phyloP scores from a whole-genome alignment of 768 basidiomycete genomes.

The Coprinopsis sp. region DNA sequence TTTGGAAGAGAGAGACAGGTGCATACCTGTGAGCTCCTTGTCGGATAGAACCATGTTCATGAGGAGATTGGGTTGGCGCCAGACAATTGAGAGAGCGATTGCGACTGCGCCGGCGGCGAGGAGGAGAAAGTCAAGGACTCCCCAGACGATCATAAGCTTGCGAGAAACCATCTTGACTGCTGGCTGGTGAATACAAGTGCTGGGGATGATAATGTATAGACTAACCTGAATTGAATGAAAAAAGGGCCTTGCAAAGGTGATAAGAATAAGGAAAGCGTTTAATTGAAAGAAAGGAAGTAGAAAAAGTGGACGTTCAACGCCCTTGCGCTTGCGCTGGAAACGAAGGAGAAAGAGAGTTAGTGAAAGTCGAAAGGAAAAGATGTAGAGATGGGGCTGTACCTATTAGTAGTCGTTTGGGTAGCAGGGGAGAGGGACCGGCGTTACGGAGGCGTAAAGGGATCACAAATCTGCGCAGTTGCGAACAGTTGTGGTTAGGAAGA shows the following conservation, averaged over 20 bases:
- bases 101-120: slow-evolving; percentile 65
- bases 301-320: slow-evolving; percentile 67
- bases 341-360: slow-evolving; percentile 22
- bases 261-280: slow-evolving; percentile 7
- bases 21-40: slow-evolving; percentile 57
- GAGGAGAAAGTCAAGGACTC: slow-evolving; percentile 62
- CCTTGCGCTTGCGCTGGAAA: slow-evolving; percentile 46
- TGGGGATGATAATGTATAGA: slow-evolving; percentile 7
- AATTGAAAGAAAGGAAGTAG: slow-evolving; percentile 32
- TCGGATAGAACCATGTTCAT: slow-evolving; percentile 66
- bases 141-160: slow-evolving; percentile 67
- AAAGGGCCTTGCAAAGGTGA: slow-evolving; percentile 6
- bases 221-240: slow-evolving; percentile 8
- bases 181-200: slow-evolving; percentile 9
- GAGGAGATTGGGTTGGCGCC: slow-evolving; percentile 63
- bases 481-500: not conserved
- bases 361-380: slow-evolving; percentile 9
- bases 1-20: not conserved
- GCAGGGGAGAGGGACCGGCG: not conserved
- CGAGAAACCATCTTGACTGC: slow-evolving; percentile 62
- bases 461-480: too few relatives aligned
- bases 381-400: slow-evolving; percentile 2
- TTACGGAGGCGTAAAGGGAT: too few relatives aligned
- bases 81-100: slow-evolving; percentile 65
- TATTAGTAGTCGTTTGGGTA: not conserved